phyloP scores from a whole-genome alignment of 805 yeast species.

The Lipomyces japonicus region DNA sequence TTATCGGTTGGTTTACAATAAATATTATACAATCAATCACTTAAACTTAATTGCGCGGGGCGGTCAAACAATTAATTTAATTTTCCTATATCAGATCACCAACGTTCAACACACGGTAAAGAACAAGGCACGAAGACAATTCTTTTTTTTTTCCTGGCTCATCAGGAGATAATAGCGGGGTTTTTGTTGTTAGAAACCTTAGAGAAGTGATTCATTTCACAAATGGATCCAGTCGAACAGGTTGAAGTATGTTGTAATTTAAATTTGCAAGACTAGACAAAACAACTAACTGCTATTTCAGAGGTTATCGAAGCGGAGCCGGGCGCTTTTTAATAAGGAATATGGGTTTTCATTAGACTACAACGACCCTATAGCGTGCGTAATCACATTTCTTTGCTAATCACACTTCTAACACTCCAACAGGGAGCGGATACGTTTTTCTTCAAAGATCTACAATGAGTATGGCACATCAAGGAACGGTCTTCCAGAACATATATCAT shows the following conservation, averaged over 20 bases:
- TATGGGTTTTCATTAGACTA: conserved; percentile 27
- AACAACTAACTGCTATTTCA: not conserved
- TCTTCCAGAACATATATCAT: conserved; percentile 32
- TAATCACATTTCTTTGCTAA: too few species aligned
- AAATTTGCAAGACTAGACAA: not conserved
- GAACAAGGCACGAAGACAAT: too few species aligned
- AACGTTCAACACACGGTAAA: too few species aligned
- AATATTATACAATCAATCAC: too few species aligned
- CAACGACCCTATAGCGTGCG: conserved; percentile 25
- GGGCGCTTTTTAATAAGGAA: conserved; percentile 25
- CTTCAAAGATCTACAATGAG: conserved; percentile 26
- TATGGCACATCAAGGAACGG: conserved; percentile 26
- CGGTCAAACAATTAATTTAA: too few species aligned
- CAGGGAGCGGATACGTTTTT: conserved; percentile 19
- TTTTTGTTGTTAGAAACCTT: not conserved
- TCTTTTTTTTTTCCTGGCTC: too few species aligned
- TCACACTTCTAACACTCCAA: not conserved
- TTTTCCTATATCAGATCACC: too few species aligned
- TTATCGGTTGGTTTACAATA: too few species aligned
- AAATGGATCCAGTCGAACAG: conserved; percentile 16
- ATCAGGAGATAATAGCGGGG: too few species aligned
- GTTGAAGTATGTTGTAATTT: conserved; percentile 13
- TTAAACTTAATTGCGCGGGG: too few species aligned
- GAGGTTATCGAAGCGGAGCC: conserved; percentile 25
- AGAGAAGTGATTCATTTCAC: not conserved